A percentile compares a stretch with the other conserved stretches of the same genome.
phyloP scores from a whole-genome alignment of 768 basidiomycete genomes.

The Pseudohyphozyma bogoriensis region DNA sequence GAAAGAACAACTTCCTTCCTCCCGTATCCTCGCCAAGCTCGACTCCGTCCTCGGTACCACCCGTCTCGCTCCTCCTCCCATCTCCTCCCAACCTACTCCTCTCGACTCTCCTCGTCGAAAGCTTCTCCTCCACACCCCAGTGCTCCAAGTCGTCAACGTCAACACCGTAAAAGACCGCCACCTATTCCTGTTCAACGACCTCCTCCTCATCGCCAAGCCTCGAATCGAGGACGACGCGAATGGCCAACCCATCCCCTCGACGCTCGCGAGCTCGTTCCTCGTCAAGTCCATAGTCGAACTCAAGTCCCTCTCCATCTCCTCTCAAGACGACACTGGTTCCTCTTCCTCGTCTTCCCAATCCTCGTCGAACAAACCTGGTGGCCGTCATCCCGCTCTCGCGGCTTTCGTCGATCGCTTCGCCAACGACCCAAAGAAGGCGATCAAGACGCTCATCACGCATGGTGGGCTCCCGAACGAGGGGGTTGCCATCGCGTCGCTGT shows the following conservation, averaged over 20 bases:
- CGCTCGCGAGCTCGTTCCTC: constrained; percentile 63
- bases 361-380: neutral
- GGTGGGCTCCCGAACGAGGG: constrained; percentile 54
- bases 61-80: constrained; percentile 16
- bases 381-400: constrained; percentile 51
- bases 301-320: constrained; percentile 35
- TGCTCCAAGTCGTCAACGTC: constrained; percentile 84
- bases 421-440: constrained; percentile 68
- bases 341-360: too few relatives aligned
- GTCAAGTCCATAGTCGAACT: constrained; percentile 84
- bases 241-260: constrained; percentile 46
- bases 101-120: constrained; percentile 81
- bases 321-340: constrained; percentile 31
- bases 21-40: constrained; percentile 32
- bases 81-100: constrained; percentile 43
- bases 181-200: constrained; percentile 92
- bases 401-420: constrained; percentile 70
- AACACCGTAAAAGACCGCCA: constrained; percentile 93
- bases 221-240: constrained; percentile 50
- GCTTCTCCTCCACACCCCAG: constrained; percentile 69
- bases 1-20: constrained; percentile 1
- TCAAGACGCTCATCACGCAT: constrained; percentile 58
- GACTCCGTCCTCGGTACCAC: constrained; percentile 34
- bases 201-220: constrained; percentile 87
- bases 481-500: constrained; percentile 56